Percentiles rank a stretch among this genome's conserved stretches.
Evolutionary conservation across 306 rosid species (phyloP).

Genomic region (Rosa multiflora): DNA sequence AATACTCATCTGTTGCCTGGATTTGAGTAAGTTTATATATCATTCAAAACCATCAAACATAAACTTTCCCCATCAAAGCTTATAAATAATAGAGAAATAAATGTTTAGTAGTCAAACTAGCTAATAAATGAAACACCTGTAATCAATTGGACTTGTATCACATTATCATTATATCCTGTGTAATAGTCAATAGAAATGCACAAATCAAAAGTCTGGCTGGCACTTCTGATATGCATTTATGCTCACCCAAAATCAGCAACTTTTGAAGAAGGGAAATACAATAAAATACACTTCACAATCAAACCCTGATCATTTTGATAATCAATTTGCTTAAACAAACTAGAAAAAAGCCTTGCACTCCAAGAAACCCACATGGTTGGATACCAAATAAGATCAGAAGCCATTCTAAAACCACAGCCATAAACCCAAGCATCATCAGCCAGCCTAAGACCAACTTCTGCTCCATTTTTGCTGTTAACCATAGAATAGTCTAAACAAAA

Average conservation of each 20-base stretch:
- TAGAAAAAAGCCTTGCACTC: slow-evolving; percentile 5
- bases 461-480: neutral
- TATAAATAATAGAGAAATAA: neutral
- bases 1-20: neutral
- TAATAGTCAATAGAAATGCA: neutral
- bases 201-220: neutral
- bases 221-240: neutral
- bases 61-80: neutral
- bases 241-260: neutral
- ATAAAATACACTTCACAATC: neutral
- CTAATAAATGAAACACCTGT: slow-evolving; percentile 5
- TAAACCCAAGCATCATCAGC: slow-evolving; percentile 10
- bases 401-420: neutral
- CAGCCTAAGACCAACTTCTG: neutral
- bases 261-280: neutral
- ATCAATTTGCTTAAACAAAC: neutral
- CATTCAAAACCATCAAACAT: neutral
- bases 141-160: slow-evolving; percentile 9
- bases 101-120: neutral
- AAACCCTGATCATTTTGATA: slow-evolving; percentile 6
- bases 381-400: slow-evolving; percentile 6
- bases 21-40: neutral
- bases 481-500: neutral
- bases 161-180: neutral
- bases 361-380: neutral